Base-by-base conservation (phyloP, 83 land plant genomes). In the Thuja plicata region DNA sequence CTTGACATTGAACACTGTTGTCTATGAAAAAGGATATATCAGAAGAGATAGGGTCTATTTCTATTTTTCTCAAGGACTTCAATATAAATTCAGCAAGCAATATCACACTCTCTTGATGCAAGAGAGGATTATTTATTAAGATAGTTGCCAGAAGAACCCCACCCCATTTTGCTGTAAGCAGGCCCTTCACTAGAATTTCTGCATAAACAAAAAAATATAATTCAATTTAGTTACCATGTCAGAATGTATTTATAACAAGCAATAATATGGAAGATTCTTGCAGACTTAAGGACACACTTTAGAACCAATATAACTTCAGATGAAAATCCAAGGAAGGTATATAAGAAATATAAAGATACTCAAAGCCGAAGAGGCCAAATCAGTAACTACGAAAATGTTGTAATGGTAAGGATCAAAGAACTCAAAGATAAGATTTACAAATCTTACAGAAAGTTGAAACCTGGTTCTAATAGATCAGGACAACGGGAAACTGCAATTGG, bases 111-210 rank as follows among this genome's bases (percentile, higher is more conserved):
- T 46, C 54, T 32, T 91, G 86, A 27, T 43, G 83, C 57, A 89
- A 62, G 27, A 45, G 19, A 74, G 93, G 93, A 89, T 92, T 92
- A 80, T 92, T 92, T 32, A 87, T 90, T 27, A 92, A 40, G 21
- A 91, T 87, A 37, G 91, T 24, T 30, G 88, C 91, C 34, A 92
- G 89, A 86, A 92, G 87, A 40, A 73, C 85, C 54, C 87, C 62
- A 32, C 93, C 89, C 76, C 84, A 83, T 70, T 86, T 84, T 70
- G 93, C 84, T 19, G 90, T 91, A 43, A 92, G 82, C 62, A 92
- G 80, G 43, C 93, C 93, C 87, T 92, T 91, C 86, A 88, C 90
- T 84, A 91, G 85, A 38, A 86, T 87, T 85, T 92, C 93, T 92
- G 93, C 50, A 81, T 19, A 76, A 79, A 88, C 15, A 5, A 54